phyloP scores from a whole-genome alignment of 768 basidiomycete species.

The Trametes cinnabarina region DNA sequence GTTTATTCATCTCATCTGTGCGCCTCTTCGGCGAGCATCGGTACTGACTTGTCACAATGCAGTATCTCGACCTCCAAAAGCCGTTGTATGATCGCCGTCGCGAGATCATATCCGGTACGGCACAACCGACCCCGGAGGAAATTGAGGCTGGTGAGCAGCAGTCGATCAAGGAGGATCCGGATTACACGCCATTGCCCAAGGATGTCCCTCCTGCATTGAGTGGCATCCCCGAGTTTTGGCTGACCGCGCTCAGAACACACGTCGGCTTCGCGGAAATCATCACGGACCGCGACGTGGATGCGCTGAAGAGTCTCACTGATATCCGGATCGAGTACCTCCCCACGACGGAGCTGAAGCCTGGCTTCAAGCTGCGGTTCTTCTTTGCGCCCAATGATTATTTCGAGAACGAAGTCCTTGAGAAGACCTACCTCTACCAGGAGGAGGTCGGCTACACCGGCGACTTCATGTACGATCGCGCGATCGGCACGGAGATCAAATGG shows the following conservation, averaged over 20 bases:
- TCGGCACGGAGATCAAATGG: constrained; percentile 93
- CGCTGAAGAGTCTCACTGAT: constrained; percentile 80
- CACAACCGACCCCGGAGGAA: constrained; percentile 75
- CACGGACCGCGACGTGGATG: constrained; percentile 87
- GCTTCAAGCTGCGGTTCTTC: constrained; percentile 86
- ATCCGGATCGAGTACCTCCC: constrained; percentile 77
- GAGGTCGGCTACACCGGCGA: constrained; percentile 96
- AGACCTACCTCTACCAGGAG: constrained; percentile 92
- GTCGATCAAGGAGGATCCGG: constrained; percentile 71
- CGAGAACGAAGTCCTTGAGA: constrained; percentile 76
- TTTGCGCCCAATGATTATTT: constrained; percentile 88
- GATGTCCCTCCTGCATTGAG: constrained; percentile 30
- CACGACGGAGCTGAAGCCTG: constrained; percentile 65
- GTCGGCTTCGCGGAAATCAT: constrained; percentile 81
- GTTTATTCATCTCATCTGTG: too few species aligned
- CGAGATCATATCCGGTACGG: constrained; percentile 77
- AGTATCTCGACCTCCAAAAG: constrained; percentile 75
- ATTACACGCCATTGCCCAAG: constrained; percentile 53
- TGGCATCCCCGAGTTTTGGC: constrained; percentile 95
- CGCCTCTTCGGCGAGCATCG: too few species aligned
- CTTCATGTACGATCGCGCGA: constrained; percentile 92
- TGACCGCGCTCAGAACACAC: constrained; percentile 93
- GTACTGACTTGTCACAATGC: not conserved
- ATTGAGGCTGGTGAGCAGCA: constrained; percentile 75
- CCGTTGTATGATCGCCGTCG: constrained; percentile 87